Base-by-base conservation (phyloP, 495 filamentous ascomycete species). In the Durotheca rogersii region DNA sequence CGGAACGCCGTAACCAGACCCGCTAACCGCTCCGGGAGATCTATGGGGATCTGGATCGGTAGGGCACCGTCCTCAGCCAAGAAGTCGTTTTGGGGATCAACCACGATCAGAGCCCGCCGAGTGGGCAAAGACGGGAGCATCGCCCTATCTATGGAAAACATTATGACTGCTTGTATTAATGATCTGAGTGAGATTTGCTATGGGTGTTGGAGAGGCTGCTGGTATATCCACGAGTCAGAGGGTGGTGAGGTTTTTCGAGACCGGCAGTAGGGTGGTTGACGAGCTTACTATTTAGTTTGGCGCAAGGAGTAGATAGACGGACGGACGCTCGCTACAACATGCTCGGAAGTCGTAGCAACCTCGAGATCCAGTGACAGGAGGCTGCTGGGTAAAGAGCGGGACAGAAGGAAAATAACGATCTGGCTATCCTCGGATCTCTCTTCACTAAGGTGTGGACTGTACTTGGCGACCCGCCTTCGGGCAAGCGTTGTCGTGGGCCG, bases 41-140 rank as follows among this genome's bases (percentile, higher is more conserved):
- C 81, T 6, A 79, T 69, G 14, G 82, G 81, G 33, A 81, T 78
- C 33, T 72, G 73, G 32, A 89, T 78, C 27, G 84, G 78, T 25
- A 95, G 72, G 31, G 82, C 81, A 23, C 87, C 89, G 29, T 81
- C 77, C 1, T 81, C 67, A 19, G 81, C 78, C 34, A 95, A 66
- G 61, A 96, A 95, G 67, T 96, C 93, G 64, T 96, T 95, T 54
- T 97, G 93, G 16, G 95, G 78, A 61, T 95, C 91, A 41, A 96
- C 73, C 10, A 96, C 66, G 17, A 98, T 72, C 30, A 98, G 69
- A 0, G 90, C 93, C 71, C 90, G 87, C 39, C 89, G 81, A 7
- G 90, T 93, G 44, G 60, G 55, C 37, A 82, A 67, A 15, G 71
- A 62, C 21, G 78, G 78, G 11, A 80, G 63, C 3, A 64, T 56